Evolutionary conservation across 2,329 filamentous ascomycete genomes (phyloP).

Genomic region (Fusarium sarcochroum): DNA sequence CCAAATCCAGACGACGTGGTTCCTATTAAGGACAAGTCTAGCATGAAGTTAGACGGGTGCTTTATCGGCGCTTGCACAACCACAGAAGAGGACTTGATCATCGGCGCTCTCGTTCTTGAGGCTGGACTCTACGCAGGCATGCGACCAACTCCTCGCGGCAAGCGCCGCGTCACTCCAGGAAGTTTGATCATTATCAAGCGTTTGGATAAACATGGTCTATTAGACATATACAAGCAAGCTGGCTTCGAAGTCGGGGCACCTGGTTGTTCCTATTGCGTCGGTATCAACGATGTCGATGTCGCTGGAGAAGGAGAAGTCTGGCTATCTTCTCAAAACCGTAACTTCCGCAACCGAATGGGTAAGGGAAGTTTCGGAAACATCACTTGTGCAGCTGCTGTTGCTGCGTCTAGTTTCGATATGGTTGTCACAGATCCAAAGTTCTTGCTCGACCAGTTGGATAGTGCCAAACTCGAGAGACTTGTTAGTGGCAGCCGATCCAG

Average conservation of each 20-base stretch:
- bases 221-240: conserved; percentile 56
- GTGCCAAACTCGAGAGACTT: neutral
- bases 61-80: conserved; percentile 64
- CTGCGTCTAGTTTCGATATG: conserved; percentile 62
- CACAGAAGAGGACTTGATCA: conserved; percentile 59
- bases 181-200: conserved; percentile 54
- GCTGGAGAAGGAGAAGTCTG: conserved; percentile 58
- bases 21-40: conserved; percentile 51
- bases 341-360: conserved; percentile 61
- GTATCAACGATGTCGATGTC: conserved; percentile 57
- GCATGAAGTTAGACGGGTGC: conserved; percentile 55
- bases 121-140: conserved; percentile 53
- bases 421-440: conserved; percentile 54
- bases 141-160: conserved; percentile 50
- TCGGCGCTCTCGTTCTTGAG: conserved; percentile 58
- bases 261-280: conserved; percentile 61
- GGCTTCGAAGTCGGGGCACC: conserved; percentile 58
- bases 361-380: conserved; percentile 57
- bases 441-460: conserved; percentile 10
- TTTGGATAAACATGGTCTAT: conserved; percentile 51
- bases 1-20: conserved; percentile 60
- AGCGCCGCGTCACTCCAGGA: conserved; percentile 57
- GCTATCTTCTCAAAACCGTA: conserved; percentile 60
- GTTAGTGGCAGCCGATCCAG: neutral
- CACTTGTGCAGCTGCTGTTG: conserved; percentile 61